phyloP scores from a whole-genome alignment of 1,139 yeast species.

The Hyphopichia buzzinii region DNA sequence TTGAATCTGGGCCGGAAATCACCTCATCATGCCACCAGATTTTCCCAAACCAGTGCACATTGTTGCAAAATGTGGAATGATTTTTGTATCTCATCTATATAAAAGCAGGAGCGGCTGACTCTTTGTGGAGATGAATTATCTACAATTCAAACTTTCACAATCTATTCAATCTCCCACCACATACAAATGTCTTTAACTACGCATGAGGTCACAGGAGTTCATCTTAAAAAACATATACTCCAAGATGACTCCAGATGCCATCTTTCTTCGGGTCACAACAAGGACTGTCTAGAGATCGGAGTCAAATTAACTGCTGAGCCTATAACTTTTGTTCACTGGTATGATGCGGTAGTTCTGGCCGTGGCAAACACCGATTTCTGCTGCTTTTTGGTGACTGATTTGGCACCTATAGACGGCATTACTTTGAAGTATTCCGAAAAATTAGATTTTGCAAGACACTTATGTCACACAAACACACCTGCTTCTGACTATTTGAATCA shows the following conservation, averaged over 20 bases:
- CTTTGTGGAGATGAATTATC: too few relatives aligned
- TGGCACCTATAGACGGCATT: background rate
- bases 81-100: too few relatives aligned
- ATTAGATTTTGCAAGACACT: background rate
- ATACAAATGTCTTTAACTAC: too few relatives aligned
- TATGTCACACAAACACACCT: background rate
- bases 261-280: background rate
- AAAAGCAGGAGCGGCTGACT: too few relatives aligned
- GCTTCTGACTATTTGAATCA: slow-evolving; percentile 2
- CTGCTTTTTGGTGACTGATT: slow-evolving; percentile 1
- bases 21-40: too few relatives aligned
- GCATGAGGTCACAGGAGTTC: too few relatives aligned
- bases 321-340: slow-evolving; percentile 2
- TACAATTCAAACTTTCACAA: too few relatives aligned
- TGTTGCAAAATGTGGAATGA: too few relatives aligned
- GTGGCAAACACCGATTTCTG: background rate
- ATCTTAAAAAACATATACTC: background rate
- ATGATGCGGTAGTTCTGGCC: background rate
- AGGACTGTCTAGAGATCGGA: background rate
- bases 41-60: too few relatives aligned
- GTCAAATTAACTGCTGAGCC: background rate
- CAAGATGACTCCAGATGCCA: background rate
- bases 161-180: too few relatives aligned
- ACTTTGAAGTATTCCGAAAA: background rate
- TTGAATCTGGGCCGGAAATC: too few relatives aligned